Percentiles rank a stretch among this genome's conserved stretches.
phyloP scores from a whole-genome alignment of 1,139 yeast species.

The Blastobotrys illinoisensis region DNA sequence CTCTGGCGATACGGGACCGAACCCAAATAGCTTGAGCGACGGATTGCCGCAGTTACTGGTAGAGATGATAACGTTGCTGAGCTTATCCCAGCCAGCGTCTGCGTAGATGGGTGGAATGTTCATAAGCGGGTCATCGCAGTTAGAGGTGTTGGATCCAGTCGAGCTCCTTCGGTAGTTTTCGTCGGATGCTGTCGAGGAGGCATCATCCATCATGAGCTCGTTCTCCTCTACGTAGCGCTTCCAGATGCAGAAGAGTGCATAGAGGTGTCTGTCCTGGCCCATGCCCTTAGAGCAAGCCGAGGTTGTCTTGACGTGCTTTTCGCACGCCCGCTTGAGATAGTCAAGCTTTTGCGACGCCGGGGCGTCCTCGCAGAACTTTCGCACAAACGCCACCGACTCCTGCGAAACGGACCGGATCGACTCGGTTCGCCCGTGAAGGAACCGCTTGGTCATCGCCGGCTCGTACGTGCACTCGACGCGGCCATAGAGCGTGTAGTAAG shows the following conservation, averaged over 20 bases:
- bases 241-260: conserved; percentile 87
- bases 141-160: conserved; percentile 2
- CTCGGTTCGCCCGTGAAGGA: conserved; percentile 87
- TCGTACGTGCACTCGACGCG: conserved; percentile 91
- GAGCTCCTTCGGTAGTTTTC: conserved; percentile 1
- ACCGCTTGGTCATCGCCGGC: conserved; percentile 91
- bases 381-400: conserved; percentile 75
- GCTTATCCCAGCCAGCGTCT: conserved; percentile 68
- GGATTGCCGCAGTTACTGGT: conserved; percentile 82
- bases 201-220: not conserved
- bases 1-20: conserved; percentile 85
- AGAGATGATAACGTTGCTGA: conserved; percentile 61
- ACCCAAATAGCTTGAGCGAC: conserved; percentile 78
- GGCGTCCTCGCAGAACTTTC: conserved; percentile 75
- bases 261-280: conserved; percentile 87
- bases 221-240: conserved; percentile 51
- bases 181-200: conserved; percentile 5
- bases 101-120: conserved; percentile 60
- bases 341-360: conserved; percentile 57
- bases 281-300: conserved; percentile 65
- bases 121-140: conserved; percentile 13
- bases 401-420: conserved; percentile 80
- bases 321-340: conserved; percentile 62
- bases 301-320: conserved; percentile 62
- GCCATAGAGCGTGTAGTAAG: conserved; percentile 87